These are phyloP conservation scores for Scedosporium dehoogii DNA, from an alignment of 2,329 filamentous ascomycete genomes.

Conservation along the genomic window DNA sequence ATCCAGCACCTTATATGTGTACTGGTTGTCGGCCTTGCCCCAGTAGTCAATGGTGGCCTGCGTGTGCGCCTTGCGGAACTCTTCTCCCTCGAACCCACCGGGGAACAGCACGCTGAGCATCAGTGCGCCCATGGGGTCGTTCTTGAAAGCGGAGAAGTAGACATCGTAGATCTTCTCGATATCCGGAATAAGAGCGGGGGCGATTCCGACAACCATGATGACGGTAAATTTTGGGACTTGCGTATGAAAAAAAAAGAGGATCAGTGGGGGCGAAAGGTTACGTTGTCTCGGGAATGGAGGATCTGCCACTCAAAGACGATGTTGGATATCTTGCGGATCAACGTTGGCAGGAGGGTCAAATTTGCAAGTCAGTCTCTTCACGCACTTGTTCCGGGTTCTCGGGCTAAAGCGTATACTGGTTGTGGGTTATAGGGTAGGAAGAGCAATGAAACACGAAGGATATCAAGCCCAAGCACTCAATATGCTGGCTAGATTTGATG, in stretches of 20 bases:
- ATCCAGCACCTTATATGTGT: constrained; percentile 38
- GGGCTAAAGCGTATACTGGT: not conserved
- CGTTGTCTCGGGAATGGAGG: not conserved
- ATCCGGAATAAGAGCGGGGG: constrained; percentile 34
- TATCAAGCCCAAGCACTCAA: not conserved
- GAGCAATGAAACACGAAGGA: not conserved
- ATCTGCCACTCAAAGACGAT: not conserved
- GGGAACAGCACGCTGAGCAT: constrained; percentile 34
- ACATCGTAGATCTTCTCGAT: constrained; percentile 34
- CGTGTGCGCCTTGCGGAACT: constrained; percentile 32
- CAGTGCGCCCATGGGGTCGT: constrained; percentile 24
- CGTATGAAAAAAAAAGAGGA: not conserved
- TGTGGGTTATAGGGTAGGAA: too few relatives aligned
- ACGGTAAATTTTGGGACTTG: not conserved
- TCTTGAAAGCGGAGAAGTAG: constrained; percentile 35
- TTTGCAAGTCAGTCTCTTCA: not conserved
- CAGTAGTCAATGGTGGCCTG: constrained; percentile 28
- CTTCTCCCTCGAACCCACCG: constrained; percentile 17
- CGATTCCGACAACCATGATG: constrained; percentile 28
- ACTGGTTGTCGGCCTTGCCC: constrained; percentile 28
- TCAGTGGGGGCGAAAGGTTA: not conserved
- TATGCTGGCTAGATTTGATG: not conserved
- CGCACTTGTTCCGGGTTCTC: not conserved
- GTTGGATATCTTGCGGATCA: not conserved
- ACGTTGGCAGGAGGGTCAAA: not conserved